A percentile compares a stretch with the other conserved stretches of the same genome.
These are phyloP conservation scores for Candida berthetii DNA, from an alignment of 805 yeast species.

Conservation along the genomic window DNA sequence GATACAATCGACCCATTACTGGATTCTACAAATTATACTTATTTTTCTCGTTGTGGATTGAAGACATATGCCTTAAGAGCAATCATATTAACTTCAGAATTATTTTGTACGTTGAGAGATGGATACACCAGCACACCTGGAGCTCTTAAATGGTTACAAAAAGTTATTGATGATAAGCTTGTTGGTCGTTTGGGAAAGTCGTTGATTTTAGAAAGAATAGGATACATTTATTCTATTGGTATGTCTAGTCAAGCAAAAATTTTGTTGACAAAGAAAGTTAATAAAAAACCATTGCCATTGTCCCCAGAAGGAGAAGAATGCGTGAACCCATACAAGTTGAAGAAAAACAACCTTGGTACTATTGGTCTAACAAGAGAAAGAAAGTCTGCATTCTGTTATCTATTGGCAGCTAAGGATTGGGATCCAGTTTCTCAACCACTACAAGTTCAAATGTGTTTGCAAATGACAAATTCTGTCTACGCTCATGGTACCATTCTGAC, in stretches of 20 bases:
- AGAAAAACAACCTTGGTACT: slow-evolving; percentile 28
- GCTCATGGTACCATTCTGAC: slow-evolving; percentile 11
- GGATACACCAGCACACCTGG: slow-evolving; percentile 36
- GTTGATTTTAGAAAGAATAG: slow-evolving; percentile 44
- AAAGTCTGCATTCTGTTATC: slow-evolving; percentile 71
- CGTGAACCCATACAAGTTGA: slow-evolving; percentile 29
- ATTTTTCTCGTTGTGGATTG: slow-evolving; percentile 62
- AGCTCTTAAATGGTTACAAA: slow-evolving; percentile 37
- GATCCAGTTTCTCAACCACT: slow-evolving; percentile 22
- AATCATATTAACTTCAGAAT: slow-evolving; percentile 60
- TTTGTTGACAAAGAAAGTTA: slow-evolving; percentile 18
- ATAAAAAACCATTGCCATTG: slow-evolving; percentile 6
- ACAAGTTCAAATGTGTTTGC: slow-evolving; percentile 24
- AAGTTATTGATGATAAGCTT: slow-evolving; percentile 38
- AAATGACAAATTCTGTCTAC: slow-evolving; percentile 23
- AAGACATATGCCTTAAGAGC: slow-evolving; percentile 69
- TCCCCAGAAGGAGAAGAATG: slow-evolving; percentile 10
- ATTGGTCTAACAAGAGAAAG: slow-evolving; percentile 58
- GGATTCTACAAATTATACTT: slow-evolving; percentile 72
- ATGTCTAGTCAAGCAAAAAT: slow-evolving; percentile 31
- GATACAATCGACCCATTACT: slow-evolving; percentile 38
- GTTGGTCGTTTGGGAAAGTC: slow-evolving; percentile 42
- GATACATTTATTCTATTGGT: slow-evolving; percentile 42
- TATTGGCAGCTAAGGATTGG: slow-evolving; percentile 75
- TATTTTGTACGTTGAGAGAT: slow-evolving; percentile 42